A percentile compares a stretch with the other conserved stretches of the same genome.
Conservation (phyloP, 2,329 filamentous ascomycete genomes). For the Fusarium bulbicola region DNA sequence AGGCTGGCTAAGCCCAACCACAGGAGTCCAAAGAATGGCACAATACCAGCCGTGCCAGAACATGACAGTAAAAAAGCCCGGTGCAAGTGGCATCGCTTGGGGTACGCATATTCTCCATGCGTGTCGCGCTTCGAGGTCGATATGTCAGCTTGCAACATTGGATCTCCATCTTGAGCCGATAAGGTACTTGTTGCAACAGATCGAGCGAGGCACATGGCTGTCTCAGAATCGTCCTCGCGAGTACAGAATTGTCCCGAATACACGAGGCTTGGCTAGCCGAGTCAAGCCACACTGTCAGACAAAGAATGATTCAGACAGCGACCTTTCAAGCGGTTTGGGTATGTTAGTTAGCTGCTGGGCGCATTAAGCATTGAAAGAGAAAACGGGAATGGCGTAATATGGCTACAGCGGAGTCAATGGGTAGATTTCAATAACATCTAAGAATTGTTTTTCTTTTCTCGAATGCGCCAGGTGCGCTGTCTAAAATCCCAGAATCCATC, state of each 20-base stretch:
- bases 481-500: constrained; percentile 43
- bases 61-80: not conserved
- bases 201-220: not conserved
- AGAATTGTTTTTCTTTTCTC: constrained; percentile 45
- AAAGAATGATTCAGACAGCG: not conserved
- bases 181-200: not conserved
- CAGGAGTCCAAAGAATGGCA: not conserved
- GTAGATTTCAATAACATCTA: constrained; percentile 47
- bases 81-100: not conserved
- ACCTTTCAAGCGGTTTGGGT: constrained; percentile 4
- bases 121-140: not conserved
- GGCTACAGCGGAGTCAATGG: constrained; percentile 29
- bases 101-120: not conserved
- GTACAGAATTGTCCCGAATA: not conserved
- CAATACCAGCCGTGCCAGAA: constrained; percentile 11
- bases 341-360: not conserved
- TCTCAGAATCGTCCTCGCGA: not conserved
- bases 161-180: not conserved
- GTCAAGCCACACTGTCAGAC: not conserved
- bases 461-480: constrained; percentile 45
- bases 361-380: not conserved
- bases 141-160: not conserved
- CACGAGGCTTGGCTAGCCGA: not conserved
- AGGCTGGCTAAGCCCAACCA: constrained; percentile 46
- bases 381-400: constrained; percentile 20